Percentiles rank a stretch among this genome's conserved stretches.
Conservation (phyloP, 2,329 filamentous ascomycete species). For the Colletotrichum sp. region DNA sequence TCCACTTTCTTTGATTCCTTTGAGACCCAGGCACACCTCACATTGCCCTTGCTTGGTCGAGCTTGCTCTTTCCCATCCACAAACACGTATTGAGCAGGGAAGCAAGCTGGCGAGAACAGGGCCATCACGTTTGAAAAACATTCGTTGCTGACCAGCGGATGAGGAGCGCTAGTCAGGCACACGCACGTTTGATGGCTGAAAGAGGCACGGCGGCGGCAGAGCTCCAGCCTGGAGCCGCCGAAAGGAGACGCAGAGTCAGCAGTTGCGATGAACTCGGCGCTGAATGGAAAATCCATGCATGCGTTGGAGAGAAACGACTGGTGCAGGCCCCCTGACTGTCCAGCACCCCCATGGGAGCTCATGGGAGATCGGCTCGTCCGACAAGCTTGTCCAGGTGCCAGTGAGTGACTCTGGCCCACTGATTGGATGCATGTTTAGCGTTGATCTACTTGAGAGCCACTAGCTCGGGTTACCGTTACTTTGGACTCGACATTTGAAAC, state of each 20-base stretch:
- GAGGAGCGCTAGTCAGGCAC: background rate
- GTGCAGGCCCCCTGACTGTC: background rate
- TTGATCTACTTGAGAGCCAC: slow-evolving; percentile 17
- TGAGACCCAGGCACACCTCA: background rate
- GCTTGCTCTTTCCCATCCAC: background rate
- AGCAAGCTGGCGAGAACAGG: background rate
- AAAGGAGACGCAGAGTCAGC: background rate
- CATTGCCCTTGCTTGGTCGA: background rate
- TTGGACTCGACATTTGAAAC: slow-evolving; percentile 15
- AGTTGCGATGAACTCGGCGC: background rate
- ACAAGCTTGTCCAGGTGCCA: background rate
- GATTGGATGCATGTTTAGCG: slow-evolving; percentile 4
- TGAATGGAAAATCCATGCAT: background rate
- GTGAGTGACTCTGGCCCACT: background rate
- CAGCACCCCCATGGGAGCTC: background rate
- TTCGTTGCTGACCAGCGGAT: background rate
- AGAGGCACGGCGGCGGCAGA: background rate
- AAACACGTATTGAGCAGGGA: background rate
- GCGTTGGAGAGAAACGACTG: background rate
- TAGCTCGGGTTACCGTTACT: slow-evolving; percentile 13
- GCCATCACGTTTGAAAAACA: background rate
- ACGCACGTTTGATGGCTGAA: background rate
- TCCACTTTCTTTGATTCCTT: background rate
- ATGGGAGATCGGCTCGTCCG: background rate
- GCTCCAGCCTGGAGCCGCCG: background rate